Base-by-base conservation (phyloP, 176 grass and related monocot genomes). In the bread wheat (Triticum aestivum) region DNA sequence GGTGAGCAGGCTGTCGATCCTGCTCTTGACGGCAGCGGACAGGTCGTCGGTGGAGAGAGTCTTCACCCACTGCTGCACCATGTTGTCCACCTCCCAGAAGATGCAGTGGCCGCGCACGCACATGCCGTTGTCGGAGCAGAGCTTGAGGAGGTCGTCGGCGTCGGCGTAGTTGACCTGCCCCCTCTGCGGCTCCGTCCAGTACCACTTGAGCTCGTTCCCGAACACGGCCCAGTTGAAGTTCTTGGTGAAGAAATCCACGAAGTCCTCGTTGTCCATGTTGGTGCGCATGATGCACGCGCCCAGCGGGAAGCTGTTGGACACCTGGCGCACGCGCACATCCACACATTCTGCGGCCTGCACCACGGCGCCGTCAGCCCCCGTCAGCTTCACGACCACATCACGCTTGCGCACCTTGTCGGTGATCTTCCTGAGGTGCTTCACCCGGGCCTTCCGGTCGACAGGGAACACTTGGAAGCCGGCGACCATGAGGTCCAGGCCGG, bases 151-250 rank as follows among this genome's bases (percentile, higher is more conserved):
- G 69, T 94, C 91, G 47, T 98, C 96, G 21, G 96, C 96, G 59
- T 98, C 93, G 24, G 33, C 70, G 61, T 98, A 98, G 88, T 69
- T 96, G 2, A 96, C 3, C 65, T 61, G 66, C 39, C 93, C 96
- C 27, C 85, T 90, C 86, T 91, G 84, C 58, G 93, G 88, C 87
- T 98, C 96, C 14, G 96, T 98, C 85, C 90, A 92, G 90, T 96
- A 96, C 96, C 96, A 98, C 84, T 98, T 98, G 59, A 94, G 93
- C 93, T 98, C 96, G 77, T 96, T 98, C 7, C 86, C 93, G 69
- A 98, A 98, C 69, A 96, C 96, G 0, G 90, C 90, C 96, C 96
- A 95, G 77, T 98, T 98, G 93, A 98, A 98, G 79, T 94, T 38
- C 38, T 88, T 91, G 3, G 89, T 79, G 58, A 98, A 88, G 88